These are phyloP conservation scores for Lachancea sp. DNA, from an alignment of 805 yeast genomes.

Conservation along the genomic window DNA sequence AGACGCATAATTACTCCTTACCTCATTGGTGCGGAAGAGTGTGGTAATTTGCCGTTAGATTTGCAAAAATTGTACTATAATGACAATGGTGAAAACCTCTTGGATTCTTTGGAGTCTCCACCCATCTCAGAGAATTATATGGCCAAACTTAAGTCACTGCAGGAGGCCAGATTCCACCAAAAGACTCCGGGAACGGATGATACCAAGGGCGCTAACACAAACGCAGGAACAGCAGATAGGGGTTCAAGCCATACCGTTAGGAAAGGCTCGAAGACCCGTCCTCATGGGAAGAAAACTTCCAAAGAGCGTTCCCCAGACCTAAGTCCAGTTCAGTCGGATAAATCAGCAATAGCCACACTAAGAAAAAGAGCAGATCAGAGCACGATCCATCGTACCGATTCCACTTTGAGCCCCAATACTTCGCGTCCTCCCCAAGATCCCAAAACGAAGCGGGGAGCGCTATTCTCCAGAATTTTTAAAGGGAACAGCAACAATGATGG, in stretches of 20 bases:
- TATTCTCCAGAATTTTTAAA: conserved; percentile 20
- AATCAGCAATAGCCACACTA: not conserved
- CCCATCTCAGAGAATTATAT: conserved; percentile 21
- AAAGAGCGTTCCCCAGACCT: too few species aligned
- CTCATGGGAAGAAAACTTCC: too few species aligned
- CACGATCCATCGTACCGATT: not conserved
- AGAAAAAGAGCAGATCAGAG: not conserved
- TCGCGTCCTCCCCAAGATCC: conserved; percentile 1
- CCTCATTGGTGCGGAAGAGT: conserved; percentile 4
- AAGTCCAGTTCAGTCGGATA: too few species aligned
- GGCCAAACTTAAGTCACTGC: conserved; percentile 2
- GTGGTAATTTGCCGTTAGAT: not conserved
- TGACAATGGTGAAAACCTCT: conserved; percentile 1
- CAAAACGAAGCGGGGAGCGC: conserved; percentile 15
- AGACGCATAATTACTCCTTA: conserved; percentile 28
- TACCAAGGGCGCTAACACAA: too few species aligned
- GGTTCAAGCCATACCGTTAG: too few species aligned
- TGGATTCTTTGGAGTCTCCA: conserved; percentile 23
- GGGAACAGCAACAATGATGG: not conserved
- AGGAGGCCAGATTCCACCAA: conserved; percentile 5
- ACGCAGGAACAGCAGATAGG: too few species aligned
- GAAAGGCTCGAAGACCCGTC: too few species aligned
- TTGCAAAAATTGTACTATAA: not conserved
- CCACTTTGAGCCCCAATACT: not conserved
- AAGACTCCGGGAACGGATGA: conserved; percentile 1